Conservation (phyloP, 2,329 filamentous ascomycete species). For the Hymenoscyphus fructigenus region DNA sequence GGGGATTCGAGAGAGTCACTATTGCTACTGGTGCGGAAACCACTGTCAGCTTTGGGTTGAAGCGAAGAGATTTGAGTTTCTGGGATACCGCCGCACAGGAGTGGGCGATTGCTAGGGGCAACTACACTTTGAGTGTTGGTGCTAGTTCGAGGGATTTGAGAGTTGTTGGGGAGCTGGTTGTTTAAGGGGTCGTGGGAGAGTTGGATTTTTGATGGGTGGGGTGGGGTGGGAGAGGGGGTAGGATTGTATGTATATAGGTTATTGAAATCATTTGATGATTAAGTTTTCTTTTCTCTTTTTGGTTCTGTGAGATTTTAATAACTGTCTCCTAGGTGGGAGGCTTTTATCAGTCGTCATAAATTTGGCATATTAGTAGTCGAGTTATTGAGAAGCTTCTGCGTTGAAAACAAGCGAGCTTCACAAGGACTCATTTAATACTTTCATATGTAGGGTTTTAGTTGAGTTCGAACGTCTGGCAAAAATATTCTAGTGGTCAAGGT, state of each 20-base stretch:
- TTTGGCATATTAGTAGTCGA: no score
- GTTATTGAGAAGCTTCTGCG: no score
- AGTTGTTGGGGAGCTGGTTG: not conserved
- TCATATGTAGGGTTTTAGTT: no score
- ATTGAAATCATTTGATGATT: no score
- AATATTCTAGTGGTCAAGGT: no score
- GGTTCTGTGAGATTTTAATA: no score
- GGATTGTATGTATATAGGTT: not conserved
- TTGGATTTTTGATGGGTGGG: not conserved
- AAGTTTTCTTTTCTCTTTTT: no score
- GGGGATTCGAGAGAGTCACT: slow-evolving; percentile 71
- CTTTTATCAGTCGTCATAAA: no score
- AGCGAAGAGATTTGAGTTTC: slow-evolving; percentile 59
- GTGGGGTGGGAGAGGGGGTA: not conserved
- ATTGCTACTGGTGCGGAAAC: slow-evolving; percentile 47
- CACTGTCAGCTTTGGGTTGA: slow-evolving; percentile 51
- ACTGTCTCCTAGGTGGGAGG: no score
- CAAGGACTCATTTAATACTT: no score
- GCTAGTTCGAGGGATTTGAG: slow-evolving; percentile 40
- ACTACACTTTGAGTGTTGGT: slow-evolving; percentile 54
- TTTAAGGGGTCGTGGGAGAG: not conserved
- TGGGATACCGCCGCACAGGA: slow-evolving; percentile 64
- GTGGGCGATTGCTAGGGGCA: slow-evolving; percentile 60
- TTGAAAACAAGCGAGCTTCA: no score
- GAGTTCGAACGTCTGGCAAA: no score